Conservation (phyloP, 306 rosid genomes). For the Argentina anserina region DNA sequence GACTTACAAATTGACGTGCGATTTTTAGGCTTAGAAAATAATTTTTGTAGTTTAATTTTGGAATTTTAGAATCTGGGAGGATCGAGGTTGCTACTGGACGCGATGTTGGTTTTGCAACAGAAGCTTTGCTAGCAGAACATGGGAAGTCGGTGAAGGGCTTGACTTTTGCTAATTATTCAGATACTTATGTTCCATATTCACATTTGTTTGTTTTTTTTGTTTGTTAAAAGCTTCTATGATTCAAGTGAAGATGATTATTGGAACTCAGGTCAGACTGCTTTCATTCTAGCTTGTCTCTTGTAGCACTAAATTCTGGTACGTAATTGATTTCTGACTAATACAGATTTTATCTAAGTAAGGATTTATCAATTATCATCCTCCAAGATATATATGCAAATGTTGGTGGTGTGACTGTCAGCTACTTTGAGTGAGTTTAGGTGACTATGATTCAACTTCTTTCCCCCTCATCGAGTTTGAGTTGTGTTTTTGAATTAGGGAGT, state of each 20-base stretch:
- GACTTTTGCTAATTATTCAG: conserved; percentile 58
- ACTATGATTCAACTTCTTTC: background rate
- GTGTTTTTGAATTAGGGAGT: background rate
- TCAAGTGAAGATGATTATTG: background rate
- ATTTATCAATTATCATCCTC: conserved; percentile 42
- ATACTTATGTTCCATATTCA: conserved; percentile 19
- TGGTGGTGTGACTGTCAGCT: conserved; percentile 61
- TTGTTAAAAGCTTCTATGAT: background rate
- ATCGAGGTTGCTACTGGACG: conserved; percentile 72
- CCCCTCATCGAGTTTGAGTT: background rate
- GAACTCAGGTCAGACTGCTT: background rate
- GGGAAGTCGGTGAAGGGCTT: conserved; percentile 46
- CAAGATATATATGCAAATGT: conserved; percentile 53
- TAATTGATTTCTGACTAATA: conserved; percentile 10
- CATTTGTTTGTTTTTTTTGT: background rate
- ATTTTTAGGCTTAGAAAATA: background rate
- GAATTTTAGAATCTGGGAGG: conserved; percentile 53
- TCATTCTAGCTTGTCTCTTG: background rate
- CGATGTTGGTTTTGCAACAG: conserved; percentile 54
- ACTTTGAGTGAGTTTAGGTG: conserved; percentile 69
- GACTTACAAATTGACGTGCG: too few species aligned
- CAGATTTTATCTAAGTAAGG: conserved; percentile 60
- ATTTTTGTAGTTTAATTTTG: background rate
- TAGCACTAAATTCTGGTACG: background rate
- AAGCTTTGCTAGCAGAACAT: conserved; percentile 58